phyloP scores from a whole-genome alignment of 2,329 filamentous ascomycete species.

The Annulohypoxylon truncatum region DNA sequence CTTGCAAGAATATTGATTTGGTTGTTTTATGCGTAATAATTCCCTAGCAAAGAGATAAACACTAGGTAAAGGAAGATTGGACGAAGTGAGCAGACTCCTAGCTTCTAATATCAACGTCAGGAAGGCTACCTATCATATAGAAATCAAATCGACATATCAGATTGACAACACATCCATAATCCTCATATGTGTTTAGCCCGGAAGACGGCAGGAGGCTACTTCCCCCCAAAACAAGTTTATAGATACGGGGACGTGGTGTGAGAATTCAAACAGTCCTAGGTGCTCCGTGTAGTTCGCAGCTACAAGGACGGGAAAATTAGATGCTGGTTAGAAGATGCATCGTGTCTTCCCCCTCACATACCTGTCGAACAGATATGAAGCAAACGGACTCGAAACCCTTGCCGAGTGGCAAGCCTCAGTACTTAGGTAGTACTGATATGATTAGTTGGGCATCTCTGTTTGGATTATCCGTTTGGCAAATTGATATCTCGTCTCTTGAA shows the following conservation, averaged over 20 bases:
- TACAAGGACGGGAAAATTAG: too few relatives aligned
- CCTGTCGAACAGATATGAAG: not conserved
- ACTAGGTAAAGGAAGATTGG: too few relatives aligned
- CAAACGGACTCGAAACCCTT: not conserved
- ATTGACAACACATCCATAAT: not conserved
- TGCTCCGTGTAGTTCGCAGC: too few relatives aligned
- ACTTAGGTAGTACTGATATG: not conserved
- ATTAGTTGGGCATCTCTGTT: not conserved
- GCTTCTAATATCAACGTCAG: not conserved
- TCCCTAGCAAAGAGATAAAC: too few relatives aligned
- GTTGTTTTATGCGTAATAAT: too few relatives aligned
- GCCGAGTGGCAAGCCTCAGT: not conserved
- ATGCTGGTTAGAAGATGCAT: too few relatives aligned
- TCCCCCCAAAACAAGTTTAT: too few relatives aligned
- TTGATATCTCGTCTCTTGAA: not conserved
- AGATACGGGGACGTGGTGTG: too few relatives aligned
- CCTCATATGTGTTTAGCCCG: not conserved
- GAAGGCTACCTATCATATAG: not conserved
- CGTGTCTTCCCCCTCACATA: too few relatives aligned
- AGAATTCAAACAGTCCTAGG: too few relatives aligned
- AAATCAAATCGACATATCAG: not conserved
- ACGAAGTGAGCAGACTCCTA: not conserved
- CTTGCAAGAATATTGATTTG: too few relatives aligned
- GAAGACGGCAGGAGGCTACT: not conserved
- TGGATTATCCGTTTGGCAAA: not conserved